These are phyloP conservation scores for Setaria italica DNA, from an alignment of 202 grass and related monocot genomes.

Conservation along the genomic window DNA sequence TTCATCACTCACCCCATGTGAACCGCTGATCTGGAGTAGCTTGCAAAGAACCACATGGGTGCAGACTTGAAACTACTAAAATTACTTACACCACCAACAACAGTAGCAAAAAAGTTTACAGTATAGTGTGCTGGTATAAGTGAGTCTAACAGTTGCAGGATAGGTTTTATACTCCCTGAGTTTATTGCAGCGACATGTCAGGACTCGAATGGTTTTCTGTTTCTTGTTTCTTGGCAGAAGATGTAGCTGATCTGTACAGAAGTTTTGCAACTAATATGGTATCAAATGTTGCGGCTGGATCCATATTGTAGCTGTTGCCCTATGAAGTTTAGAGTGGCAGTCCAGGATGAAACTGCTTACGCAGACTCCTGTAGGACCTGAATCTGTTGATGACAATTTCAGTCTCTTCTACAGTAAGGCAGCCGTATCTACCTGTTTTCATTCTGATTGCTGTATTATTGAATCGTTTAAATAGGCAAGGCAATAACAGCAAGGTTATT, in stretches of 20 bases:
- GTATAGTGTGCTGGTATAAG: constrained; percentile 31
- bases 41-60: constrained; percentile 38
- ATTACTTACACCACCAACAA: constrained; percentile 45
- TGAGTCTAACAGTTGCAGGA: constrained; percentile 44
- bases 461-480: not conserved
- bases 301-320: constrained; percentile 40
- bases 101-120: constrained; percentile 2
- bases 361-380: constrained; percentile 1
- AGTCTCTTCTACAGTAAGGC: not conserved
- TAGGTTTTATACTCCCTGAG: constrained; percentile 51
- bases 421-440: not conserved
- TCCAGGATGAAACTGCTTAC: constrained; percentile 19
- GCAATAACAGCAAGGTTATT: not conserved
- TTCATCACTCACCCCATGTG: constrained; percentile 75
- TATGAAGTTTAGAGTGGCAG: constrained; percentile 38
- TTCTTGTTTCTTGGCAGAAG: constrained; percentile 58
- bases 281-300: constrained; percentile 40
- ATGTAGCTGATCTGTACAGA: constrained; percentile 61
- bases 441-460: not conserved
- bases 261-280: constrained; percentile 66
- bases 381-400: constrained; percentile 30
- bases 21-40: constrained; percentile 38
- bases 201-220: constrained; percentile 43
- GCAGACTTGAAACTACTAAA: constrained; percentile 23
- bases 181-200: constrained; percentile 51